These are phyloP conservation scores for Russula foetens DNA, from an alignment of 768 basidiomycete species.

Conservation along the genomic window DNA sequence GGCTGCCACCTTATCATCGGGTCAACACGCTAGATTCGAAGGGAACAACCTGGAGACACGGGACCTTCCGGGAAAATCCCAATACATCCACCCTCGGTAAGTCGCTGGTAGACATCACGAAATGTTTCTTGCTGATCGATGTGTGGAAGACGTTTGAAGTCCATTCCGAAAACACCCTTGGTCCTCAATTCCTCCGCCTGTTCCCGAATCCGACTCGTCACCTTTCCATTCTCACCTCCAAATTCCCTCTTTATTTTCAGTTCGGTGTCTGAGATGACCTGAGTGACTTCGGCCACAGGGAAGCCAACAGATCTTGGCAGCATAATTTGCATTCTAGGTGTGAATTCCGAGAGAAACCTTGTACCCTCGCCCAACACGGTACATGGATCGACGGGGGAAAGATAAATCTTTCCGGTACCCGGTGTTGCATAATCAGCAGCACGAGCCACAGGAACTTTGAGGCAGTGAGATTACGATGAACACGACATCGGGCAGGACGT, in stretches of 20 bases:
- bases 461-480: not conserved
- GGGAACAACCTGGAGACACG: conserved; percentile 6
- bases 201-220: conserved; percentile 58
- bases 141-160: conserved; percentile 78
- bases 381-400: conserved; percentile 72
- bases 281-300: conserved; percentile 72
- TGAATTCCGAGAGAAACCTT: conserved; percentile 63
- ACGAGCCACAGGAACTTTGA: conserved; percentile 81
- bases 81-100: conserved; percentile 83
- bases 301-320: conserved; percentile 76
- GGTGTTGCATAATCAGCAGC: conserved; percentile 79
- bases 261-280: conserved; percentile 84
- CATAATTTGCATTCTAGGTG: conserved; percentile 77
- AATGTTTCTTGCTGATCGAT: conserved; percentile 96
- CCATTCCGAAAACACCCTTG: conserved; percentile 52
- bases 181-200: conserved; percentile 51
- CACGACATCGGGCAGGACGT: conserved; percentile 23
- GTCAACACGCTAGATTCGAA: conserved; percentile 4
- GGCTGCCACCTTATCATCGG: conserved; percentile 72
- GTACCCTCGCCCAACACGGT: conserved; percentile 81
- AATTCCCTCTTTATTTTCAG: conserved; percentile 83
- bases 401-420: conserved; percentile 62
- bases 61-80: conserved; percentile 99
- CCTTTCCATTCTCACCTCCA: conserved; percentile 70
- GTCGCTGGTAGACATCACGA: conserved; percentile 77